These are phyloP conservation scores for Astrothelium macrocarpum DNA, from an alignment of 495 filamentous ascomycete species.

Conservation along the genomic window DNA sequence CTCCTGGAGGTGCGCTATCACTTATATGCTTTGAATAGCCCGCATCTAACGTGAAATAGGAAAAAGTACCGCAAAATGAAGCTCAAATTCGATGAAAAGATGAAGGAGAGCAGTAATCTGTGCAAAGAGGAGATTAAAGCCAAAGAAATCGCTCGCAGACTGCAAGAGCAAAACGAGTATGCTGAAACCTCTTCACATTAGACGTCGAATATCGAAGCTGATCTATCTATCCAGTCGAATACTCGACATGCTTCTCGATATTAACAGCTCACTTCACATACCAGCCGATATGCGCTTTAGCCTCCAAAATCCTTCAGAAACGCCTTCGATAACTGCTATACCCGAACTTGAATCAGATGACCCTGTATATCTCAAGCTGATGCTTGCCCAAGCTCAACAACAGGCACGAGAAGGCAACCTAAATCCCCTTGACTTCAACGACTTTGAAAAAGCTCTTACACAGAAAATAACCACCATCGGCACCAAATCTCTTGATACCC, in stretches of 20 bases:
- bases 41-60: not conserved
- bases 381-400: slow-evolving; percentile 34
- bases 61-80: slow-evolving; percentile 96
- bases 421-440: slow-evolving; percentile 19
- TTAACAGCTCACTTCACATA: slow-evolving; percentile 71
- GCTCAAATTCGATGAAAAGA: slow-evolving; percentile 70
- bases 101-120: slow-evolving; percentile 67
- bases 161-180: slow-evolving; percentile 83
- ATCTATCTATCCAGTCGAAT: slow-evolving; percentile 45
- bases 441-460: slow-evolving; percentile 39
- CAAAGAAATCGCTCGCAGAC: slow-evolving; percentile 60
- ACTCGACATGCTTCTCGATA: slow-evolving; percentile 75
- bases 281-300: slow-evolving; percentile 63
- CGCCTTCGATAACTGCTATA: slow-evolving; percentile 31
- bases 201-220: not conserved
- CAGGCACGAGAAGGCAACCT: slow-evolving; percentile 24
- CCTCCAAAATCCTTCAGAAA: slow-evolving; percentile 16
- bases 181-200: slow-evolving; percentile 5
- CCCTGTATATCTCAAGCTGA: slow-evolving; percentile 30
- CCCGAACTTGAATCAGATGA: not conserved
- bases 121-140: slow-evolving; percentile 71
- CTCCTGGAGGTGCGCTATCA: not conserved
- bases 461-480: slow-evolving; percentile 31
- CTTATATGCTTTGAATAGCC: not conserved
- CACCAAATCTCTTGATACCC: slow-evolving; percentile 8